Base-by-base conservation (phyloP, 164 flowering plant species). In the Amborella trichopoda region DNA sequence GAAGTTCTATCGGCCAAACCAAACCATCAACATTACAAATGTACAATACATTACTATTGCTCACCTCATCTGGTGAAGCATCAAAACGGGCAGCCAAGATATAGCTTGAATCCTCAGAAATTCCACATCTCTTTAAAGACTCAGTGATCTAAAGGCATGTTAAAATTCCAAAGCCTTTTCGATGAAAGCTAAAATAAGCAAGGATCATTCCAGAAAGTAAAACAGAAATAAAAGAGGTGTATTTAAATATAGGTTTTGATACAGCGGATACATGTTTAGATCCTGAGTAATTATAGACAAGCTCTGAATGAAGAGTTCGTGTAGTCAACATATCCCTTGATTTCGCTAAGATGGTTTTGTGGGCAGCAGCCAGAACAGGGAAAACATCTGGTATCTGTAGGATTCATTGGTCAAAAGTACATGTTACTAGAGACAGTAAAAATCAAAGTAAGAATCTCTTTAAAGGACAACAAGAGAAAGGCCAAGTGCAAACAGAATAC, bases 361-460 rank as follows among this genome's bases (percentile, higher is more conserved):
- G 76, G 6, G 98, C 94, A 48, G 96, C 91, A n/a, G 83, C 94
- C 49, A 90, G 75, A 58, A 90, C 64, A 52, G 95, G 95, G 58
- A 90, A 90, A 25, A 76, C 65, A 57, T 86, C 95, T 14, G 96
- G 89, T 38, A 86, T 73, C 98, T 86, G 81, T 53, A 43, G 24
- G 46, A 47, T 16, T 20, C 25, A 8, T 49, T 21, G 5, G 36
- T 3, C 17, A 0, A 48, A 37, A 18, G 6, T 28, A 46, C 1
- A 50, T 52, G 26, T 47, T 6, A 11, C 16, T 16, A 9, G 32
- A 21, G 18, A 20, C 19, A 18, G 17, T 12, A 49, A 23, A 22
- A 19, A 23, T 6, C 19, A 23, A 2, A 9, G 2, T 4, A 16
- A n/a, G 6, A n/a, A n/a, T n/a, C n/a, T n/a, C n/a, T n/a, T n/a